A percentile compares a stretch with the other conserved stretches of the same genome.
Conservation (phyloP, 2,329 filamentous ascomycete species). For the Nothopassalora personata region DNA sequence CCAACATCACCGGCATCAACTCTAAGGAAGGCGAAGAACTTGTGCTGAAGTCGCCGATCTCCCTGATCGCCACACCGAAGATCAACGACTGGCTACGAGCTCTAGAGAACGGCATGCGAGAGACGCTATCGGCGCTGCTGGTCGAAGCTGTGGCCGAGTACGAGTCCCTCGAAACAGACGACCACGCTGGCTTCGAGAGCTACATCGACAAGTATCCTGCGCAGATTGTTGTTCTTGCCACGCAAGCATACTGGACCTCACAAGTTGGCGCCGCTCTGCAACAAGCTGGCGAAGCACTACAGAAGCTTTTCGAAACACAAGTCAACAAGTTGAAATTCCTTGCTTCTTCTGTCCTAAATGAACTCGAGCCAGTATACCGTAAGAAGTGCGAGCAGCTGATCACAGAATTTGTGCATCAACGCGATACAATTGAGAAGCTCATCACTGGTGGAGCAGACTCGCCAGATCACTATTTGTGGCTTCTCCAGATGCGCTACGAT, state of each 20-base stretch:
- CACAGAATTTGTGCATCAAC: slow-evolving; percentile 97
- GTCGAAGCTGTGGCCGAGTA: slow-evolving; percentile 82
- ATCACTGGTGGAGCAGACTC: slow-evolving; percentile 67
- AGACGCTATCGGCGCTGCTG: slow-evolving; percentile 83
- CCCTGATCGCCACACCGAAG: slow-evolving; percentile 83
- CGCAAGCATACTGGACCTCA: slow-evolving; percentile 89
- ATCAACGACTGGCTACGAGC: slow-evolving; percentile 99
- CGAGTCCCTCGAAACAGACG: slow-evolving; percentile 62
- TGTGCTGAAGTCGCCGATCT: slow-evolving; percentile 82
- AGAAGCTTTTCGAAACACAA: slow-evolving; percentile 70
- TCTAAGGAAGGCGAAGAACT: slow-evolving; percentile 94
- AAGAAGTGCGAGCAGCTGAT: slow-evolving; percentile 99
- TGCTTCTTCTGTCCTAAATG: slow-evolving; percentile 81
- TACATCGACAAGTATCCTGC: slow-evolving; percentile 84
- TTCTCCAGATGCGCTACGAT: slow-evolving; percentile 94
- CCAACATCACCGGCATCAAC: slow-evolving; percentile 82
- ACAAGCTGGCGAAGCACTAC: slow-evolving; percentile 64
- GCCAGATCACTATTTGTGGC: slow-evolving; percentile 81
- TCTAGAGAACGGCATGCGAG: slow-evolving; percentile 88
- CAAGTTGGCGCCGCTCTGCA: slow-evolving; percentile 73
- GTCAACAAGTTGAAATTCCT: slow-evolving; percentile 80
- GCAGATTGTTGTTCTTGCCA: slow-evolving; percentile 90
- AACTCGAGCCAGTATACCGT: slow-evolving; percentile 77
- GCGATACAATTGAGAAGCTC: slow-evolving; percentile 85
- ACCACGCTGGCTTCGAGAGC: slow-evolving; percentile 63